Evolutionary conservation across 495 filamentous ascomycete species (phyloP).

Genomic region (Xylaria scruposa): DNA sequence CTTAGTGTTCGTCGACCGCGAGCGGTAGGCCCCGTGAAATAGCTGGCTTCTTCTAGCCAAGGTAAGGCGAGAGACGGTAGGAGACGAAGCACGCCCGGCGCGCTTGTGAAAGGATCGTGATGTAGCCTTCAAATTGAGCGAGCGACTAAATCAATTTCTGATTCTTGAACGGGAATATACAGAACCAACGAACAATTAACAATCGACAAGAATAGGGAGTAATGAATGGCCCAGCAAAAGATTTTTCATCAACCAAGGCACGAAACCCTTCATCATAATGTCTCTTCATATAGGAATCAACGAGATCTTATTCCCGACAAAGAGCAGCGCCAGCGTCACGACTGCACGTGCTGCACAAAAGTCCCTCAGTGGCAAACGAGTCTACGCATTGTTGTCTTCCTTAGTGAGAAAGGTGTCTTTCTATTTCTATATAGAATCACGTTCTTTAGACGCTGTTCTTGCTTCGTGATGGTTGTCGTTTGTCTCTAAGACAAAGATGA

Average conservation of each 20-base stretch:
- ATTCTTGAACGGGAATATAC: slow-evolving; percentile 9
- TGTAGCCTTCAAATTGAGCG: background rate
- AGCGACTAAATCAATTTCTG: background rate
- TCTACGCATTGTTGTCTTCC: slow-evolving; percentile 10
- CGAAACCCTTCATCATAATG: background rate
- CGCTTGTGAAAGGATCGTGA: slow-evolving; percentile 10
- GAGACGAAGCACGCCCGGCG: slow-evolving; percentile 20
- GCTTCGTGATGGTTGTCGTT: background rate
- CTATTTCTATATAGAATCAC: slow-evolving; percentile 2
- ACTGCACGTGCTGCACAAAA: background rate
- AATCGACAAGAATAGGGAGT: background rate
- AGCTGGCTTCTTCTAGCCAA: background rate
- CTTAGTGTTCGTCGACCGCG: background rate
- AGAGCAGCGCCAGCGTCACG: background rate
- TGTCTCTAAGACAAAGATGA: background rate
- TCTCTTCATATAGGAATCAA: slow-evolving; percentile 1
- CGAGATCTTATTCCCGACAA: background rate
- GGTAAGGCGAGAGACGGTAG: background rate
- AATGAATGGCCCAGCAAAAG: background rate
- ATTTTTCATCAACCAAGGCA: background rate
- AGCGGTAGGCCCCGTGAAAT: background rate
- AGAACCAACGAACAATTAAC: slow-evolving; percentile 2
- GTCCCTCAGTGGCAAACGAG: background rate
- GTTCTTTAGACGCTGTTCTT: background rate
- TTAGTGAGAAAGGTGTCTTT: slow-evolving; percentile 5